Evolutionary conservation across 2,329 filamentous ascomycete species (phyloP).

Genomic region (Curvularia sp.): DNA sequence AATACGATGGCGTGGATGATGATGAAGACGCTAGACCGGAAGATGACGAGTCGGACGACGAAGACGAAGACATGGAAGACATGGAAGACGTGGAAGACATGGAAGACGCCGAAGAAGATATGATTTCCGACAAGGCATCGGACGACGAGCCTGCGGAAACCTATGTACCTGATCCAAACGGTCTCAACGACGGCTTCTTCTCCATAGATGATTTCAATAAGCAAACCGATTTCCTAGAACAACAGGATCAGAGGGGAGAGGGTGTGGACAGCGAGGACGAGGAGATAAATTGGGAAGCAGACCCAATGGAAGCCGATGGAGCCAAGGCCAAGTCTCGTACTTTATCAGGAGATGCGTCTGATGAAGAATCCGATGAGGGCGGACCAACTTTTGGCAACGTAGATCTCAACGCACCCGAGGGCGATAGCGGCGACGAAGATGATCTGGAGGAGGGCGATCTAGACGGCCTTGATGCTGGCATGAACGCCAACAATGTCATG

Average conservation of each 20-base stretch:
- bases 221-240: constrained; percentile 87
- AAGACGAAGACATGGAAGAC: constrained; percentile 44
- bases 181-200: constrained; percentile 97
- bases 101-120: constrained; percentile 44
- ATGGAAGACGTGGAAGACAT: constrained; percentile 45
- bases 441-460: constrained; percentile 64
- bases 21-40: constrained; percentile 37
- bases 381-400: constrained; percentile 86
- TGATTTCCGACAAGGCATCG: constrained; percentile 53
- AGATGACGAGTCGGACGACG: constrained; percentile 42
- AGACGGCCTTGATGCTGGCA: constrained; percentile 60
- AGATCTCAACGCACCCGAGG: constrained; percentile 75
- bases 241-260: constrained; percentile 80
- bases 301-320: constrained; percentile 65
- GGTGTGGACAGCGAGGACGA: constrained; percentile 78
- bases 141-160: constrained; percentile 59
- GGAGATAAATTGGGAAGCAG: constrained; percentile 83
- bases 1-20: constrained; percentile 44
- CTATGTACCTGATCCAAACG: constrained; percentile 76
- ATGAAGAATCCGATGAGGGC: constrained; percentile 71
- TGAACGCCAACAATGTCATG: constrained; percentile 86
- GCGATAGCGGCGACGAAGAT: constrained; percentile 70
- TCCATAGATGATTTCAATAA: constrained; percentile 98
- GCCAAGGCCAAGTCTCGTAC: constrained; percentile 42
- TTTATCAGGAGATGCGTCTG: constrained; percentile 53